Percentiles rank a stretch among this genome's conserved stretches.
These are phyloP conservation scores for Hanseniaspora valbyensis DNA, from an alignment of 805 yeast species.

Conservation along the genomic window DNA sequence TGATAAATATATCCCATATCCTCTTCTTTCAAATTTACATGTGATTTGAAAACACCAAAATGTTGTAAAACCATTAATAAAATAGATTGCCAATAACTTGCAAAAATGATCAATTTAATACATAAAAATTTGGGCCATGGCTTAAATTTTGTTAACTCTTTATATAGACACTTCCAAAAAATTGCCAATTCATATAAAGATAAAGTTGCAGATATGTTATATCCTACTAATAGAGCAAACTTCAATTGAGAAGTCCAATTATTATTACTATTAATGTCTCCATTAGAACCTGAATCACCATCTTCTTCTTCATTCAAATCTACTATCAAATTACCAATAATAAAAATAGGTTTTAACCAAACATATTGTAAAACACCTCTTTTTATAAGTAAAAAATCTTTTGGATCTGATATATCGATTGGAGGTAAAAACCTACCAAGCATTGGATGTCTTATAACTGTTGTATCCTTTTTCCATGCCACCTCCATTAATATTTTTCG, in stretches of 20 bases:
- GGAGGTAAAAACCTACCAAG: constrained; percentile 40
- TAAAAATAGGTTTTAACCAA: constrained; percentile 83
- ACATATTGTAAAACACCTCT: constrained; percentile 86
- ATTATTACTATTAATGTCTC: constrained; percentile 23
- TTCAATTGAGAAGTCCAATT: constrained; percentile 38
- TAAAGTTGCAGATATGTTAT: constrained; percentile 68
- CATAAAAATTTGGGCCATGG: constrained; percentile 91
- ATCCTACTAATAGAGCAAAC: constrained; percentile 53
- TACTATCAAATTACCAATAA: constrained; percentile 40
- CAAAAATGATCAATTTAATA: constrained; percentile 87
- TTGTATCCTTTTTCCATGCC: constrained; percentile 47
- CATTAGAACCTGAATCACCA: too few species aligned
- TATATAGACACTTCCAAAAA: constrained; percentile 84
- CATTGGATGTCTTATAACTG: constrained; percentile 56
- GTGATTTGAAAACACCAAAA: constrained; percentile 33
- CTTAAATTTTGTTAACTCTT: constrained; percentile 62
- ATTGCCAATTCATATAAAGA: constrained; percentile 78
- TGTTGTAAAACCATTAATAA: constrained; percentile 43
- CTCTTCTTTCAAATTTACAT: constrained; percentile 28
- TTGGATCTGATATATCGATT: constrained; percentile 79
- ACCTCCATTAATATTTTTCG: constrained; percentile 58
- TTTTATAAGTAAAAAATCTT: constrained; percentile 62
- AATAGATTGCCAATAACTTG: constrained; percentile 95
- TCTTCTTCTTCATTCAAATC: constrained; percentile 40
- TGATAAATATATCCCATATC: constrained; percentile 51